Conservation (phyloP, 306 rosid genomes). For the Comarum palustre region DNA sequence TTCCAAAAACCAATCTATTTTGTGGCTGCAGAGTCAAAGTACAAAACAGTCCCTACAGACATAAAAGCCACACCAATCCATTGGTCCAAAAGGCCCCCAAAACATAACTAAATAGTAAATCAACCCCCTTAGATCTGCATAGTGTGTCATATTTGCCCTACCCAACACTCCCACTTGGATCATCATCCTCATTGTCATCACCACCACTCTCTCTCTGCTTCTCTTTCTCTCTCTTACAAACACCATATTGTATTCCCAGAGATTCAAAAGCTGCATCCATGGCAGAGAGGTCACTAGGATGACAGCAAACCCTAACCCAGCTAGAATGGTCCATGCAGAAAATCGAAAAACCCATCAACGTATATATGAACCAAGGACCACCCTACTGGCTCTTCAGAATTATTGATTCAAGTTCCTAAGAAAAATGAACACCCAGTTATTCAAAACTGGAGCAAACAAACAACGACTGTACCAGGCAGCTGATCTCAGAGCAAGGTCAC, state of each 20-base stretch:
- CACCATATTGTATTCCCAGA: neutral
- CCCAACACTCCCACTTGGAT: neutral
- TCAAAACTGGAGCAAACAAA: constrained; percentile 1
- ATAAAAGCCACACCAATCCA: constrained; percentile 16
- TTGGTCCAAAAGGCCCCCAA: constrained; percentile 4
- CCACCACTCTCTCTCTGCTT: neutral
- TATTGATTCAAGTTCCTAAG: constrained; percentile 4
- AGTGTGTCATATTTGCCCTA: neutral
- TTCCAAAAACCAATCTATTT: neutral
- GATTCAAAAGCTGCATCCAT: neutral
- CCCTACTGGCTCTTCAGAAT: neutral
- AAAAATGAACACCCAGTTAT: neutral
- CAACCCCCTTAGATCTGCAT: neutral
- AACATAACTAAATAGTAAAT: neutral
- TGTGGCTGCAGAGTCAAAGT: neutral
- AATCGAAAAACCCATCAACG: neutral
- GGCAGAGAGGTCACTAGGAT: constrained; percentile 1
- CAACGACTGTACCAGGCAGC: neutral
- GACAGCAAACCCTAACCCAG: neutral
- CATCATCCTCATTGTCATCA: neutral
- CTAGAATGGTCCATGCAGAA: constrained; percentile 25
- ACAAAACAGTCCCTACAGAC: constrained; percentile 8
- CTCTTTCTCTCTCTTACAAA: neutral
- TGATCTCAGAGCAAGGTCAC: constrained; percentile 7
- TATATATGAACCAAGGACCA: neutral